Evolutionary conservation across 306 rosid species (phyloP).

Genomic region (Geum urbanum): DNA sequence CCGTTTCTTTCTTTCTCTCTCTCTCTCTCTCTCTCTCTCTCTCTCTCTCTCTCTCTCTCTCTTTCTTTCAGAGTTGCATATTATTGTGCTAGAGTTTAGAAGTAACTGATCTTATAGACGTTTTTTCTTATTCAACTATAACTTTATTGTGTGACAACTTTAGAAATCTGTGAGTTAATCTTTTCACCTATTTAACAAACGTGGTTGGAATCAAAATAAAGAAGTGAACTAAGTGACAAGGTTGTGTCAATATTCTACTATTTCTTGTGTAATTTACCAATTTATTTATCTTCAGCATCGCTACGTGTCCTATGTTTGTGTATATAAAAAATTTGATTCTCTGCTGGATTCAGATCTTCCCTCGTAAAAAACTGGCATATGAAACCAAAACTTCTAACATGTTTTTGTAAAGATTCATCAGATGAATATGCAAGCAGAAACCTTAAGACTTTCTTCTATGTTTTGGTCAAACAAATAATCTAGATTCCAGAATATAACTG

Average conservation of each 20-base stretch:
- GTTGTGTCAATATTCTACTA: not conserved
- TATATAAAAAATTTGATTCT: not conserved
- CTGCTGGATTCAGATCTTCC: not conserved
- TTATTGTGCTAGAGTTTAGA: not conserved
- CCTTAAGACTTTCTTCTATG: not conserved
- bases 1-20: not conserved
- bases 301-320: not conserved
- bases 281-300: not conserved
- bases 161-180: constrained; percentile 4
- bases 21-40: not conserved
- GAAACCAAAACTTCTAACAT: not conserved
- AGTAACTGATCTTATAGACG: not conserved
- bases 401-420: not conserved
- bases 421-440: not conserved
- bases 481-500: not conserved
- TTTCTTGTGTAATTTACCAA: not conserved
- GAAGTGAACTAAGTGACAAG: not conserved
- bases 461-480: constrained; percentile 2
- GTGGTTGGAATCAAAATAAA: constrained; percentile 5
- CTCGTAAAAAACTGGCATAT: not conserved
- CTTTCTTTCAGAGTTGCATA: constrained; percentile 7
- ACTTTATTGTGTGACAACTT: not conserved
- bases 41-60: not conserved
- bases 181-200: not conserved
- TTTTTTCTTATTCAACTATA: not conserved